phyloP scores from a whole-genome alignment of 352 stramenopile genomes.

The Halophytophthora polymorphica region DNA sequence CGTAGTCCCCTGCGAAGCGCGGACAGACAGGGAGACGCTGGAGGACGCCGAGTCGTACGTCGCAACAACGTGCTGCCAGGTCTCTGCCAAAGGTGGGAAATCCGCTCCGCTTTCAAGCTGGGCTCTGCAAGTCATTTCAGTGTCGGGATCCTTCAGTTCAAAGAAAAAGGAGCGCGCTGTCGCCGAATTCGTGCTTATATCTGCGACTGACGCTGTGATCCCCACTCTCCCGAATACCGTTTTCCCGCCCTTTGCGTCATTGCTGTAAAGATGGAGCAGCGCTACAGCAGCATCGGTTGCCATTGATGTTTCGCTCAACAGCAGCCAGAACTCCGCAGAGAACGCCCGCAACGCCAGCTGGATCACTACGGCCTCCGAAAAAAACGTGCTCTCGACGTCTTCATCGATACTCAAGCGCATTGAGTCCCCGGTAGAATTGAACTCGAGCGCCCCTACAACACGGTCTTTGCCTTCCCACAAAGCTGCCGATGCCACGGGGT shows the following conservation, averaged over 20 bases:
- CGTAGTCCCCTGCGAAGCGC: conserved; percentile 9
- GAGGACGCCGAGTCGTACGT: conserved; percentile 51
- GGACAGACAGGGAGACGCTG: conserved; percentile 37
- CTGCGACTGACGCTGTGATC: conserved; percentile 1
- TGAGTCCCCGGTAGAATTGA: conserved; percentile 6
- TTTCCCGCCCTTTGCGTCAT: conserved; percentile 5
- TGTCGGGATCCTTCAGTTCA: conserved; percentile 20
- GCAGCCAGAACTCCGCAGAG: conserved; percentile 62
- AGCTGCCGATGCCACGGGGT: background rate
- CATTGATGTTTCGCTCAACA: conserved; percentile 13
- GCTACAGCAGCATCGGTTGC: background rate
- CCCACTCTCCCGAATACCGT: conserved; percentile 14
- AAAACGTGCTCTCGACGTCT: conserved; percentile 45
- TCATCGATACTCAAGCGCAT: conserved; percentile 43
- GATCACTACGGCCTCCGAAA: conserved; percentile 41
- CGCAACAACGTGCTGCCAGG: conserved; percentile 56
- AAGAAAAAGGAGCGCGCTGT: too few species aligned
- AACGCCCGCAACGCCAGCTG: conserved; percentile 55
- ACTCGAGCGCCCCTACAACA: conserved; percentile 5
- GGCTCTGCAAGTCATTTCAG: conserved; percentile 12
- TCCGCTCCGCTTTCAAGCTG: conserved; percentile 6
- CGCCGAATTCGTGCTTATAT: too few species aligned
- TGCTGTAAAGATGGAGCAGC: conserved; percentile 9
- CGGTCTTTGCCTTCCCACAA: conserved; percentile 5
- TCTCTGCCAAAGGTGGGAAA: conserved; percentile 8